These are phyloP conservation scores for Dioscorea alata DNA, from an alignment of 106 monocot species.

Conservation along the genomic window DNA sequence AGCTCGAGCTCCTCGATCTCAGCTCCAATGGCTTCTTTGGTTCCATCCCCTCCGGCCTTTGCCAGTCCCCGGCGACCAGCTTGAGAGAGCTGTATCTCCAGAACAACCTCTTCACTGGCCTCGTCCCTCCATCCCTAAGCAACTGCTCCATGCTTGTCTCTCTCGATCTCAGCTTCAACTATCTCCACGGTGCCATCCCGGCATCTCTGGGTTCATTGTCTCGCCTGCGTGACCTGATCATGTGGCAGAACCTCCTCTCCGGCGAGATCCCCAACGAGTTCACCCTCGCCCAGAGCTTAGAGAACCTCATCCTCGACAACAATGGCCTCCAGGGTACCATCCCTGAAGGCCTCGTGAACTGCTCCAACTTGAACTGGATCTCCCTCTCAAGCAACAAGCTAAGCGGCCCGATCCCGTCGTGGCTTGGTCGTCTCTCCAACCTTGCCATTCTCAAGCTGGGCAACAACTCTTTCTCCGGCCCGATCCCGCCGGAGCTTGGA, in stretches of 20 bases:
- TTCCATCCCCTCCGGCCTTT: conserved; percentile 38
- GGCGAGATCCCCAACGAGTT: conserved; percentile 72
- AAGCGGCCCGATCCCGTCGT: conserved; percentile 51
- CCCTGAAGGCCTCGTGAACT: conserved; percentile 44
- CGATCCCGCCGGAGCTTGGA: conserved; percentile 80
- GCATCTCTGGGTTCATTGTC: conserved; percentile 34
- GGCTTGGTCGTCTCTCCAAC: conserved; percentile 59
- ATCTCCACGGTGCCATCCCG: conserved; percentile 57
- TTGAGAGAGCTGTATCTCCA: conserved; percentile 63
- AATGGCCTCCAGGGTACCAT: conserved; percentile 64
- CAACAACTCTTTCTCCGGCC: conserved; percentile 86
- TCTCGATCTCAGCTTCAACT: conserved; percentile 80
- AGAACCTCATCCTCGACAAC: conserved; percentile 85
- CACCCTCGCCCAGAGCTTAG: conserved; percentile 17
- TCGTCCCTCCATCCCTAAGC: conserved; percentile 41
- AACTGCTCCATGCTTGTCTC: conserved; percentile 61
- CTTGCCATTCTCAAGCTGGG: conserved; percentile 92
- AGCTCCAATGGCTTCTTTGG: conserved; percentile 61
- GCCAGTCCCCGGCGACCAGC: conserved; percentile 9
- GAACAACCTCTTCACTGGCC: conserved; percentile 55
- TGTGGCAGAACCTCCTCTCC: conserved; percentile 82
- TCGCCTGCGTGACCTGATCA: conserved; percentile 49
- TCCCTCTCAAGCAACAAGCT: conserved; percentile 75
- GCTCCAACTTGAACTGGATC: conserved; percentile 72
- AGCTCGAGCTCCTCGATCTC: conserved; percentile 55